Base-by-base conservation (phyloP, 495 filamentous ascomycete species). In the Tuber aestivum region DNA sequence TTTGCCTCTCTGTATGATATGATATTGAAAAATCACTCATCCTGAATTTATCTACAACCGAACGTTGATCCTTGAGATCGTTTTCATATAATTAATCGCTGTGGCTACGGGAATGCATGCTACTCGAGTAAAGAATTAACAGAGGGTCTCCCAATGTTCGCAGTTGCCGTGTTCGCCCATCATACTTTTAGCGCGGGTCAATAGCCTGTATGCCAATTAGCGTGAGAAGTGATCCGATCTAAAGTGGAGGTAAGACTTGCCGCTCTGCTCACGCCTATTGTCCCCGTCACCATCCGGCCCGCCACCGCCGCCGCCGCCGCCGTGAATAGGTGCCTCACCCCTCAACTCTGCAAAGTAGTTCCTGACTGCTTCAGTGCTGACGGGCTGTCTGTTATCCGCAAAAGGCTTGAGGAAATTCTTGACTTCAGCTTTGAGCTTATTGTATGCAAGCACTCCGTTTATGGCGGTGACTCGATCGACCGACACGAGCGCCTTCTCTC, bases 361-460 rank as follows among this genome's bases (percentile, higher is more conserved):
- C 85, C 97, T 97, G 82, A 99, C 94, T 85, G 98, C 94, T 83
- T 98, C 95, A 8, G 94, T 95, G 0, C 92, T 90, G 20, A 99
- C 94, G 4, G 91, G 89, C 84, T 91, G 85, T 1, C 94, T 94
- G 76, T 90, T 94, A 83, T 97, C 95, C 5, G 95, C 95, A 84
- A 97, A 99, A 72, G 97, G 92, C 82, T 92, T 88, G 75, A 99
- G 88, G 83, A 99, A 98, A 5, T 89, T 89, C 87, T 94, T 97
- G 21, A 99, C 89, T 81, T 95, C 94, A 70, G 97, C 95, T 78
- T 95, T 94, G 35, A 99, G 88, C 77, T 95, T 90, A 79, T 97
- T 97, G 84, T 97, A 99, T 20, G 92, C 93, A 93, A 97, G 97
- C 18, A 96, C 95, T 32, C 95, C 95, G 84, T 99, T 94, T 77